phyloP scores from a whole-genome alignment of 495 filamentous ascomycete genomes.

The Penicillium soppii region DNA sequence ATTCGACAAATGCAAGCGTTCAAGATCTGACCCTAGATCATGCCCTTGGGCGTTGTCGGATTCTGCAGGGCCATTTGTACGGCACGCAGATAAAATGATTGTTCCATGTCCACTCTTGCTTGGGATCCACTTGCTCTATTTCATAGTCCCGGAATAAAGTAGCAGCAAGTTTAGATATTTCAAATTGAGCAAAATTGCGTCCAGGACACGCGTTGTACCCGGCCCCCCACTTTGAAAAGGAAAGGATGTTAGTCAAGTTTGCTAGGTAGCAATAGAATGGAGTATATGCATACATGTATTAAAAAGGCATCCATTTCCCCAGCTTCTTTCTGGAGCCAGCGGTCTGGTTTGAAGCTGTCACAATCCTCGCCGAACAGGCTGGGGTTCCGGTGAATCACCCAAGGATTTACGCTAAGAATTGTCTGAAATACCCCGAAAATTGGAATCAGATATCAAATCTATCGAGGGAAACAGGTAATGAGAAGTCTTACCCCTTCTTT shows the following conservation, averaged over 20 bases:
- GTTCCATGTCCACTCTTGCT: conserved; percentile 37
- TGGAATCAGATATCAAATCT: not conserved
- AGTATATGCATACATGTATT: conserved; percentile 21
- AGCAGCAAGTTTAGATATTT: conserved; percentile 42
- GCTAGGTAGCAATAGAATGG: not conserved
- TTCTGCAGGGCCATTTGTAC: conserved; percentile 35
- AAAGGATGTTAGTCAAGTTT: not conserved
- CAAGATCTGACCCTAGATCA: too few relatives aligned
- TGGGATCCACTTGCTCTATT: conserved; percentile 36
- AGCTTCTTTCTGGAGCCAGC: conserved; percentile 39
- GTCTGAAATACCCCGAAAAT: conserved; percentile 18
- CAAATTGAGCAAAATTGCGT: conserved; percentile 44
- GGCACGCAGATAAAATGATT: conserved; percentile 38
- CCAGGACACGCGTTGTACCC: conserved; percentile 47
- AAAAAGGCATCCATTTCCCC: conserved; percentile 34
- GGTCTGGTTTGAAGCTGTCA: conserved; percentile 43
- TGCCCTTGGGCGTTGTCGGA: too few relatives aligned
- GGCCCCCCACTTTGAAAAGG: conserved; percentile 31
- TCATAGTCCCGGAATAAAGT: conserved; percentile 44
- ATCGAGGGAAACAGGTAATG: too few relatives aligned
- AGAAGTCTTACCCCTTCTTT: conserved; percentile 29
- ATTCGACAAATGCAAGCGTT: too few relatives aligned
- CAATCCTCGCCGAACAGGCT: conserved; percentile 45
- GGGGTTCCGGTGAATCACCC: conserved; percentile 43
- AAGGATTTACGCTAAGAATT: conserved; percentile 44